Evolutionary conservation across 495 filamentous ascomycete species (phyloP).

Genomic region (Ramalina intermedia): DNA sequence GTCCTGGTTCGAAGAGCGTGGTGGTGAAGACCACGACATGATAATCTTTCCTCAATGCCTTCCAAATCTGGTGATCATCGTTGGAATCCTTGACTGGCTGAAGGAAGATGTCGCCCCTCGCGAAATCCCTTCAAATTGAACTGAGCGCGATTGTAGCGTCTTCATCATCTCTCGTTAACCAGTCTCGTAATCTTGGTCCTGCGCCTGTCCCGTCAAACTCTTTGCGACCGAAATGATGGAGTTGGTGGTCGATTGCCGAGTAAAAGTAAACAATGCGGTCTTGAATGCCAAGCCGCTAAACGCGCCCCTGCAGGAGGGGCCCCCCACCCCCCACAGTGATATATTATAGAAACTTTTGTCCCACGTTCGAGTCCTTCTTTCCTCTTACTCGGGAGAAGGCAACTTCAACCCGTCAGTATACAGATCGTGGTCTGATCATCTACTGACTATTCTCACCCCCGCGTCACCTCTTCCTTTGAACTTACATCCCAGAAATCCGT

Average conservation of each 20-base stretch:
- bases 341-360: background rate
- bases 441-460: conserved; percentile 22
- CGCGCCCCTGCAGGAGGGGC: background rate
- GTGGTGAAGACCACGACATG: conserved; percentile 9
- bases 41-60: background rate
- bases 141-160: no score
- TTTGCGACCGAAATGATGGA: no score
- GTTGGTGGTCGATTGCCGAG: no score
- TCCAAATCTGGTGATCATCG: no score
- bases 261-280: no score
- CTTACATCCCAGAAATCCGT: conserved; percentile 1
- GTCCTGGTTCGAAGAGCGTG: conserved; percentile 25
- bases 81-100: no score
- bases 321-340: conserved; percentile 2
- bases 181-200: no score
- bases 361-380: conserved; percentile 19
- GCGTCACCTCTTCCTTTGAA: conserved; percentile 12
- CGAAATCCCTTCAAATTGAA: no score
- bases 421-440: conserved; percentile 22
- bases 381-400: conserved; percentile 45
- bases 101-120: no score
- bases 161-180: no score
- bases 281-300: no score
- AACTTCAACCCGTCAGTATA: conserved; percentile 36
- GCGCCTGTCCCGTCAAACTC: no score